These are phyloP conservation scores for Pseudonectria foliicola DNA, from an alignment of 2,329 filamentous ascomycete species.

Conservation along the genomic window DNA sequence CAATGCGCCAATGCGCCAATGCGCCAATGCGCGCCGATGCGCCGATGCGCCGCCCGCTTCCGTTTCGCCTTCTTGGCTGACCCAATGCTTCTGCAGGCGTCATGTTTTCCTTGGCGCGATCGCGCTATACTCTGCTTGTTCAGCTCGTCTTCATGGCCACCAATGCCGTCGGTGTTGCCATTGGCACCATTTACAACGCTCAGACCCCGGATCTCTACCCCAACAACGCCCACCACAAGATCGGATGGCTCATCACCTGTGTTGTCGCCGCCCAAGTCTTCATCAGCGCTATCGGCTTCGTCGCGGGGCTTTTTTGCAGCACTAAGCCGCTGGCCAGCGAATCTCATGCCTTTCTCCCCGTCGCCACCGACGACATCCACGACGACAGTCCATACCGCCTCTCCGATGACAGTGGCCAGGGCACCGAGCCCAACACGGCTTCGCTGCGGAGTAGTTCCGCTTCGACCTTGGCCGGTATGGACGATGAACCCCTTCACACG, in stretches of 20 bases:
- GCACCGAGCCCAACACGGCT: constrained; percentile 62
- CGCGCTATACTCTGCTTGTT: constrained; percentile 60
- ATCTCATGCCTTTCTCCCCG: constrained; percentile 51
- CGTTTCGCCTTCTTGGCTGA: constrained; percentile 1
- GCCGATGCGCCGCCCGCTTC: too few species aligned
- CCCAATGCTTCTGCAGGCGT: constrained; percentile 47
- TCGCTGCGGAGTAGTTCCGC: constrained; percentile 59
- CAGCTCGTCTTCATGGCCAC: constrained; percentile 62
- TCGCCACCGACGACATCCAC: constrained; percentile 43
- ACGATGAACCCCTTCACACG: constrained; percentile 28
- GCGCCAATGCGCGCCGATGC: background rate
- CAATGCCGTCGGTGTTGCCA: constrained; percentile 57
- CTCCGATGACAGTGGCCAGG: constrained; percentile 68
- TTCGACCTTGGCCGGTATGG: constrained; percentile 46
- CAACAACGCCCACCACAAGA: constrained; percentile 79
- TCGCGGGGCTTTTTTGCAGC: constrained; percentile 30
- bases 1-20: background rate
- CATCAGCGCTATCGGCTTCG: constrained; percentile 57
- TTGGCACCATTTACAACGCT: constrained; percentile 67
- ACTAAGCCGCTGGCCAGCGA: constrained; percentile 1
- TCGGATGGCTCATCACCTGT: constrained; percentile 78
- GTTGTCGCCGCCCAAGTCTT: constrained; percentile 63
- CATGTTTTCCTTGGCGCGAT: constrained; percentile 78
- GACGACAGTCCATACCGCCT: constrained; percentile 43
- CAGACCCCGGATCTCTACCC: constrained; percentile 80